Percentiles rank a stretch among this genome's conserved stretches.
phyloP scores from a whole-genome alignment of 257 asterid species.

The Nicotiana benthamiana region DNA sequence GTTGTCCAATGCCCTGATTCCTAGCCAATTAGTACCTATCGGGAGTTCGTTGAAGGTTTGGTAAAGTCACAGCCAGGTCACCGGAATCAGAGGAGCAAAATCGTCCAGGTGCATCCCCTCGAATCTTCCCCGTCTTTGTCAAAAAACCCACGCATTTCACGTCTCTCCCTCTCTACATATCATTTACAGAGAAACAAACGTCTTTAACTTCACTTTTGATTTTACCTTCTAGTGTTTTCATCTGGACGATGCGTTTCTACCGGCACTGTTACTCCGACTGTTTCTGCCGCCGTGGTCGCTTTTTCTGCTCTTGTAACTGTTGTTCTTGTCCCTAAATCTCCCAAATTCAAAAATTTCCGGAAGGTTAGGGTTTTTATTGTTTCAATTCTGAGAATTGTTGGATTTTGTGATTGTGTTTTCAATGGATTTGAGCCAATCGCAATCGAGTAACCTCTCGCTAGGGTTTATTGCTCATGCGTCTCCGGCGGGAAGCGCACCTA shows the following conservation, averaged over 20 bases:
- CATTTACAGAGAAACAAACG: slow-evolving; percentile 2
- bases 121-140: slow-evolving; percentile 29
- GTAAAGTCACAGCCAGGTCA: not conserved
- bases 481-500: slow-evolving; percentile 11
- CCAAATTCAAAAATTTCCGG: not conserved
- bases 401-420: not conserved
- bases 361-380: not conserved
- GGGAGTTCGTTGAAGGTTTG: not conserved
- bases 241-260: slow-evolving; percentile 25
- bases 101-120: slow-evolving; percentile 26
- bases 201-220: not conserved
- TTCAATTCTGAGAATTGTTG: not conserved
- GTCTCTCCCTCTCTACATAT: not conserved
- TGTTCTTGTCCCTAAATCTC: slow-evolving; percentile 12
- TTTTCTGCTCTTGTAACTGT: slow-evolving; percentile 21
- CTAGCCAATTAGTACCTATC: not conserved
- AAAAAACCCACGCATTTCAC: slow-evolving; percentile 21
- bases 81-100: not conserved
- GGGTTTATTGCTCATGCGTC: slow-evolving; percentile 59
- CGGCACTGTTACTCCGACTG: not conserved
- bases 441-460: slow-evolving; percentile 42
- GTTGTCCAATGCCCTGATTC: not conserved
- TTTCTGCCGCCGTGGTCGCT: slow-evolving; percentile 9
- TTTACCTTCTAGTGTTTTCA: not conserved
- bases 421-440: slow-evolving; percentile 61